These are phyloP conservation scores for Tetradesmus obliquus DNA, from an alignment of 139 green algal genomes.

Conservation along the genomic window DNA sequence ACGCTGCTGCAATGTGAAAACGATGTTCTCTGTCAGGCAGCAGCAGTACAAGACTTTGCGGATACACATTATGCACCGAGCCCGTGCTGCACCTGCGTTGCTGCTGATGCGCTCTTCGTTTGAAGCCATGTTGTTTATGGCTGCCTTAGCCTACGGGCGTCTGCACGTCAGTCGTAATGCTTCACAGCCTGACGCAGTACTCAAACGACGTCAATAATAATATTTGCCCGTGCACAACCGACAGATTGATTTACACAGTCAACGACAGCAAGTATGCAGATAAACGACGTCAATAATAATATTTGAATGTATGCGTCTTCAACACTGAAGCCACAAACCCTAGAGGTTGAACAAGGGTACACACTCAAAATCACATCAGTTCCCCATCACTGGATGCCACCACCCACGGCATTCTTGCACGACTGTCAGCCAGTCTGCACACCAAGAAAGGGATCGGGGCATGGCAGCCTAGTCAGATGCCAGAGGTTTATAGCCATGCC, in stretches of 20 bases:
- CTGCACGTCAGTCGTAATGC: background rate
- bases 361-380: background rate
- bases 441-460: background rate
- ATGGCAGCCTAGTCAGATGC: background rate
- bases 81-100: background rate
- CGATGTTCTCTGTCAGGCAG: background rate
- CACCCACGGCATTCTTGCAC: background rate
- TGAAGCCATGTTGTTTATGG: background rate
- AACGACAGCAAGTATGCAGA: too few relatives aligned
- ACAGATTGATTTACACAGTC: too few relatives aligned
- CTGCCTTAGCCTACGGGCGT: background rate
- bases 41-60: background rate
- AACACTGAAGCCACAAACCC: background rate
- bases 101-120: constrained; percentile 1
- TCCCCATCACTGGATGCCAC: background rate
- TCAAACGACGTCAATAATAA: too few relatives aligned
- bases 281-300: too few relatives aligned
- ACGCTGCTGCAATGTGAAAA: background rate
- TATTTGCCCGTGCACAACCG: too few relatives aligned
- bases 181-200: background rate
- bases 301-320: too few relatives aligned
- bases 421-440: background rate
- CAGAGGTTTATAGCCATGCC: background rate
- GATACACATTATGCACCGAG: background rate
- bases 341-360: background rate